Conservation (phyloP, 306 rosid genomes). For the Corylus heterophylla region DNA sequence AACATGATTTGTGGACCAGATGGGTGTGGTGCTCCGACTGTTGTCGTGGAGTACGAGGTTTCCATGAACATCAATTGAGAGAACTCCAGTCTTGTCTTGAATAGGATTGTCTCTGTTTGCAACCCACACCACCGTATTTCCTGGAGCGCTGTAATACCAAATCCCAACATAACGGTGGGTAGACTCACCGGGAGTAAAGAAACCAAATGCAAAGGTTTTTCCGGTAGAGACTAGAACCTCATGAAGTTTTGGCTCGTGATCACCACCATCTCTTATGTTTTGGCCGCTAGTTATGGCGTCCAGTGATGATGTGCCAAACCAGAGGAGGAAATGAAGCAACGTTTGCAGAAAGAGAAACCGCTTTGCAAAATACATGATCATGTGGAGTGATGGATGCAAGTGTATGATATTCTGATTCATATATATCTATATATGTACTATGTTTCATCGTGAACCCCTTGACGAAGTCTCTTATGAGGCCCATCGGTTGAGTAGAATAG, state of each 20-base stretch:
- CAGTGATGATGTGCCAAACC: not conserved
- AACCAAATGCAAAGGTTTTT: conserved; percentile 61
- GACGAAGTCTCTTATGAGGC: no score
- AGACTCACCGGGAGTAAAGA: conserved; percentile 56
- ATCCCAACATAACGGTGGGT: conserved; percentile 48
- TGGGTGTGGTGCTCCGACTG: conserved; percentile 5
- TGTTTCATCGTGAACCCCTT: no score
- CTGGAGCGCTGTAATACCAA: conserved; percentile 54
- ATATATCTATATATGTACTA: no score
- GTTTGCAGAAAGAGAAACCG: not conserved
- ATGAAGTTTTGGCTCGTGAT: conserved; percentile 31
- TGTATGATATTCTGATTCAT: no score
- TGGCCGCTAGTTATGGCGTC: conserved; percentile 35
- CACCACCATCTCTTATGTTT: conserved; percentile 51
- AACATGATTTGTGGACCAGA: conserved; percentile 21
- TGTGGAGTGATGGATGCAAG: no score
- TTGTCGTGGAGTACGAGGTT: conserved; percentile 29
- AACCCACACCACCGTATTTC: conserved; percentile 60
- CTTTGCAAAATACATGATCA: not conserved
- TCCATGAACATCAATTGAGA: conserved; percentile 15
- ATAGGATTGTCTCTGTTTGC: conserved; percentile 35
- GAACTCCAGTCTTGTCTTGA: not conserved
- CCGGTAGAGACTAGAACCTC: conserved; percentile 45
- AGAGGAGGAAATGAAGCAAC: not conserved
- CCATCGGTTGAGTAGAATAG: no score